phyloP scores from a whole-genome alignment of 1,284 basidiomycete species.

The Microstroma glucosiphilum region DNA sequence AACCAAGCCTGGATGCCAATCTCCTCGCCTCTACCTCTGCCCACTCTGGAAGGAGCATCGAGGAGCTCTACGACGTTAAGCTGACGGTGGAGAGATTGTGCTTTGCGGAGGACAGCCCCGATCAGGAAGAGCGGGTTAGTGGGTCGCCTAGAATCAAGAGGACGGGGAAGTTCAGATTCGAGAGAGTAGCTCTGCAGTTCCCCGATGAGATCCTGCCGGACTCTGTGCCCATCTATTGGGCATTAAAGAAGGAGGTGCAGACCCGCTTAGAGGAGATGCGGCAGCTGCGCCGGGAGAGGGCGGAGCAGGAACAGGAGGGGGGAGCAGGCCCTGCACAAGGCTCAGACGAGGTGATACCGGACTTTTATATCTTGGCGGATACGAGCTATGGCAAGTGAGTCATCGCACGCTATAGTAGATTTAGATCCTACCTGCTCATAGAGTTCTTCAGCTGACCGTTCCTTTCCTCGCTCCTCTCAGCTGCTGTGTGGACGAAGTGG shows the following conservation, averaged over 20 bases:
- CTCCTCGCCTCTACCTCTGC: constrained; percentile 36
- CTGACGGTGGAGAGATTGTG: constrained; percentile 22
- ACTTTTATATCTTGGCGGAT: constrained; percentile 87
- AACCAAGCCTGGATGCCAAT: constrained; percentile 30
- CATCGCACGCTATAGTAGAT: not conserved
- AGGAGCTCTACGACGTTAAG: constrained; percentile 37
- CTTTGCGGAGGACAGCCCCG: constrained; percentile 5
- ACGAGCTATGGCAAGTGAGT: constrained; percentile 89
- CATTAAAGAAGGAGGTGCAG: constrained; percentile 60
- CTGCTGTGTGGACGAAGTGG: constrained; percentile 94
- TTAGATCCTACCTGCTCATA: not conserved
- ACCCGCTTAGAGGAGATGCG: not conserved
- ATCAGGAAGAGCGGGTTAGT: too few relatives aligned
- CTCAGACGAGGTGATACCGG: constrained; percentile 6
- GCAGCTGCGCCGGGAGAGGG: not conserved
- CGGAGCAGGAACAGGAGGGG: constrained; percentile 49
- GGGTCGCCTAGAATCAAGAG: too few relatives aligned
- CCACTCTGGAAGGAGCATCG: constrained; percentile 24
- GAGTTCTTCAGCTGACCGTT: too few relatives aligned
- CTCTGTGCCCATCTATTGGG: constrained; percentile 77
- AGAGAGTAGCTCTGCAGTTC: constrained; percentile 71
- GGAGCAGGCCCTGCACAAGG: not conserved
- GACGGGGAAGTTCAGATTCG: constrained; percentile 13
- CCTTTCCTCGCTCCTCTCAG: constrained; percentile 53
- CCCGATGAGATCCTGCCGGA: constrained; percentile 85